Evolutionary conservation across 768 basidiomycete genomes (phyloP).

Genomic region (Bullera alba): DNA sequence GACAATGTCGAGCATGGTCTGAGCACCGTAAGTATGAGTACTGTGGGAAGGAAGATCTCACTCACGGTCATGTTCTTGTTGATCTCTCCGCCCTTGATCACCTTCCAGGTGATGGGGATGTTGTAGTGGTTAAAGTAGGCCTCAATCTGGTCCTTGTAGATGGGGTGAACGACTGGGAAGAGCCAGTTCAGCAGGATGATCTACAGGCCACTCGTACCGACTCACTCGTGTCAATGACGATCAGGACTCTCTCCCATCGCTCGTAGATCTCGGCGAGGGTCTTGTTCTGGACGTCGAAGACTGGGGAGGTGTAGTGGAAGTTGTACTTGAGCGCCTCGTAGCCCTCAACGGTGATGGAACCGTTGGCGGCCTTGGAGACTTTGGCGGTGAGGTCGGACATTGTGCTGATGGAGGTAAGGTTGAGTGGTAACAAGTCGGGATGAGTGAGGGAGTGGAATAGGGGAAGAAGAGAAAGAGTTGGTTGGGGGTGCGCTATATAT

Average conservation of each 20-base stretch:
- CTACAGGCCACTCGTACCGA: no score
- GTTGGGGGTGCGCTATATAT: no score
- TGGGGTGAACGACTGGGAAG: conserved; percentile 31
- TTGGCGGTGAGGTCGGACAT: conserved; percentile 44
- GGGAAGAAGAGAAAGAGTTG: no score
- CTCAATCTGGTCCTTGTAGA: conserved; percentile 40
- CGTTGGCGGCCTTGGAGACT: conserved; percentile 30
- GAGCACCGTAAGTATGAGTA: not conserved
- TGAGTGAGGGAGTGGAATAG: no score
- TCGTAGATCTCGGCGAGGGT: conserved; percentile 45
- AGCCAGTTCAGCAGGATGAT: not conserved
- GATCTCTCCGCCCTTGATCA: conserved; percentile 46
- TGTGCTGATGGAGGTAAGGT: no score
- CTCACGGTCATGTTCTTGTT: conserved; percentile 47
- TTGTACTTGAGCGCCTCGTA: conserved; percentile 44
- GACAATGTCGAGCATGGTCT: conserved; percentile 46
- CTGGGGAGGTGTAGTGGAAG: conserved; percentile 42
- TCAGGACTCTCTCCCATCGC: conserved; percentile 44
- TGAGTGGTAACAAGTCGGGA: no score
- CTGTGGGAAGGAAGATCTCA: not conserved
- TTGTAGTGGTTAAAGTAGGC: conserved; percentile 44
- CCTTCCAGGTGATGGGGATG: conserved; percentile 41
- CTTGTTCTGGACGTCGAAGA: conserved; percentile 39
- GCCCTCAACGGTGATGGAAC: conserved; percentile 37
- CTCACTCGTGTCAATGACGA: conserved; percentile 45